Percentiles rank a stretch among this genome's conserved stretches.
Conservation (phyloP, 352 stramenopile genomes). For the Pythium rishiriense region DNA sequence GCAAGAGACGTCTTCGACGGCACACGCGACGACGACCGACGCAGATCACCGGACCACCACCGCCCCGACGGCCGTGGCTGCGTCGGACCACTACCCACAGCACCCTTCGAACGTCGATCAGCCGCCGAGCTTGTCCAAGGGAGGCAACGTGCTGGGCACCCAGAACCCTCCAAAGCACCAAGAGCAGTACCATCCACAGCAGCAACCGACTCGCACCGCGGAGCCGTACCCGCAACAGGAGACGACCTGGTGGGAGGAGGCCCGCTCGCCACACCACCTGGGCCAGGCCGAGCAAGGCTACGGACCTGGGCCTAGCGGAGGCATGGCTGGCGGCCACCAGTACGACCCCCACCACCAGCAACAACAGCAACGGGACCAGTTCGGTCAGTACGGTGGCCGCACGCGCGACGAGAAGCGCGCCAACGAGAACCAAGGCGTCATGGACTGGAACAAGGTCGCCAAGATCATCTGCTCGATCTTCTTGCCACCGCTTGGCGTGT, state of each 20-base stretch:
- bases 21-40: not conserved
- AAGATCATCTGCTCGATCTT: constrained; percentile 49
- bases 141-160: not conserved
- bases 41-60: not conserved
- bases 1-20: not conserved
- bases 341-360: not conserved
- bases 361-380: not conserved
- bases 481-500: constrained; percentile 33
- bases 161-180: not conserved
- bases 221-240: constrained; percentile 16
- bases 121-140: not conserved
- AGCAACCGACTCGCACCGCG: not conserved
- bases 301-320: constrained; percentile 7
- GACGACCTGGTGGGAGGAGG: constrained; percentile 22
- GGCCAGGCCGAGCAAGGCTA: constrained; percentile 10
- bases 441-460: constrained; percentile 45
- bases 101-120: not conserved
- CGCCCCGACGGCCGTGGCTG: not conserved
- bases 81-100: not conserved
- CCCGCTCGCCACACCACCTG: constrained; percentile 1
- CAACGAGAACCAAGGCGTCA: constrained; percentile 9
- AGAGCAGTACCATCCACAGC: constrained; percentile 7
- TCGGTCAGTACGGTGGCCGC: constrained; percentile 13
- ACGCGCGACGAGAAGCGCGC: constrained; percentile 6
- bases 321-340: not conserved